These are phyloP conservation scores for Termitomyces sp. DNA, from an alignment of 768 basidiomycete species.

Conservation along the genomic window DNA sequence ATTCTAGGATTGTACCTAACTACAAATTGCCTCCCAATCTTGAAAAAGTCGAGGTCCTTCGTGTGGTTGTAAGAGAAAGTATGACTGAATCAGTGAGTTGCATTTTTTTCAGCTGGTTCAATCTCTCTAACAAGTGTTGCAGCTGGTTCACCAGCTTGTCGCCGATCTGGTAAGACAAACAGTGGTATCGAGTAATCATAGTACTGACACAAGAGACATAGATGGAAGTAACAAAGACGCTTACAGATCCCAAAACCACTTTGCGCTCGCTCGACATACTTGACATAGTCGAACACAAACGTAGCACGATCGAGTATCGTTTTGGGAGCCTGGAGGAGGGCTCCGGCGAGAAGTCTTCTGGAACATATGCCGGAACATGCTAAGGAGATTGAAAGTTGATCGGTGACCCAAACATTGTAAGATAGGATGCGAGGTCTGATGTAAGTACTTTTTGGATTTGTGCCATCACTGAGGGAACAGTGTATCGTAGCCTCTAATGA, in stretches of 20 bases:
- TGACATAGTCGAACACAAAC: constrained; percentile 23
- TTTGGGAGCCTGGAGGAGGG: constrained; percentile 44
- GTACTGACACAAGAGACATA: constrained; percentile 19
- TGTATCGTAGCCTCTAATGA: no score
- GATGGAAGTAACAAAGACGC: constrained; percentile 62
- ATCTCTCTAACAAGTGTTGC: constrained; percentile 47
- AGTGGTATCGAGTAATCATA: not conserved
- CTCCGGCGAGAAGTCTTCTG: constrained; percentile 44
- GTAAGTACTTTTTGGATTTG: no score
- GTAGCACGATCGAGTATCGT: constrained; percentile 31
- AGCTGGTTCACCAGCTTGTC: no score
- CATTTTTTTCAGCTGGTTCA: constrained; percentile 34
- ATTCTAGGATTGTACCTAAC: no score
- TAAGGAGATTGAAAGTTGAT: constrained; percentile 27
- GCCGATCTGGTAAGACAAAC: constrained; percentile 44
- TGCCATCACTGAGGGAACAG: no score
- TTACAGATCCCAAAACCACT: constrained; percentile 44
- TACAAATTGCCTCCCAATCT: constrained; percentile 50
- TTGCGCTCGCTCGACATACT: constrained; percentile 46
- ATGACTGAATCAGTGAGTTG: constrained; percentile 44
- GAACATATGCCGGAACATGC: constrained; percentile 70
- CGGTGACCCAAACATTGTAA: no score
- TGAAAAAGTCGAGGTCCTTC: constrained; percentile 51
- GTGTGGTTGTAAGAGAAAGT: constrained; percentile 60
- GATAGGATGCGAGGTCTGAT: no score